Conservation (phyloP, 352 stramenopile species). For the Pythium sp. region DNA sequence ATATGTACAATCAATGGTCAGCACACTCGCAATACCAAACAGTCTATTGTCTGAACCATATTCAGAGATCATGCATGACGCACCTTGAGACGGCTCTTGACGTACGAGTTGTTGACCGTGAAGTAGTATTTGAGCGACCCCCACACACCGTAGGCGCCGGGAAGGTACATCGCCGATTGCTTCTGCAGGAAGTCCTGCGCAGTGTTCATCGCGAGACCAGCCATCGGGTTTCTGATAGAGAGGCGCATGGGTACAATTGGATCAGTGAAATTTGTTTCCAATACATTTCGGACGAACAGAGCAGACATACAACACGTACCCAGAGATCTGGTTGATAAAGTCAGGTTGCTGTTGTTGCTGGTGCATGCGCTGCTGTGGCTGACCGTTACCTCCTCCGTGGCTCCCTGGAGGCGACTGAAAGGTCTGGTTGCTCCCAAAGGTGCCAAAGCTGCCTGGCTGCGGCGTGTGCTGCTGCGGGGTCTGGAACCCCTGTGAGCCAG, state of each 20-base stretch:
- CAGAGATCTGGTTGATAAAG: constrained; percentile 78
- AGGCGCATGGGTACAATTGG: not conserved
- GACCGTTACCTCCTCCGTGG: constrained; percentile 12
- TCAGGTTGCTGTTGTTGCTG: constrained; percentile 44
- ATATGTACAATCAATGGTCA: not conserved
- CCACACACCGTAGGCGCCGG: constrained; percentile 73
- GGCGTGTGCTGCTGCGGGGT: constrained; percentile 22
- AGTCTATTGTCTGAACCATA: too few relatives aligned
- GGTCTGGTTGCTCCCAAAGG: constrained; percentile 6
- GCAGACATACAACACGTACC: constrained; percentile 26
- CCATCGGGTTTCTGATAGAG: constrained; percentile 74
- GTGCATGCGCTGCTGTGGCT: constrained; percentile 20
- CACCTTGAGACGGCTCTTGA: constrained; percentile 85
- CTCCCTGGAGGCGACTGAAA: constrained; percentile 22
- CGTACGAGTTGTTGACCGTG: constrained; percentile 89
- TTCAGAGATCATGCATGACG: not conserved
- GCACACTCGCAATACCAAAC: not conserved
- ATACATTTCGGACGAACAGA: not conserved
- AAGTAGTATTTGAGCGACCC: constrained; percentile 89
- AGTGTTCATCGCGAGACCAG: constrained; percentile 81
- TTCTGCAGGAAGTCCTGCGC: constrained; percentile 81
- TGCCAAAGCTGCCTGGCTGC: constrained; percentile 17
- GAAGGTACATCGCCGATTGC: constrained; percentile 79
- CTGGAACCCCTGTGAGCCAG: constrained; percentile 25
- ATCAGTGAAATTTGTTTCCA: not conserved